Conservation (phyloP, 805 yeast species). For the Torulaspora maleeae region DNA sequence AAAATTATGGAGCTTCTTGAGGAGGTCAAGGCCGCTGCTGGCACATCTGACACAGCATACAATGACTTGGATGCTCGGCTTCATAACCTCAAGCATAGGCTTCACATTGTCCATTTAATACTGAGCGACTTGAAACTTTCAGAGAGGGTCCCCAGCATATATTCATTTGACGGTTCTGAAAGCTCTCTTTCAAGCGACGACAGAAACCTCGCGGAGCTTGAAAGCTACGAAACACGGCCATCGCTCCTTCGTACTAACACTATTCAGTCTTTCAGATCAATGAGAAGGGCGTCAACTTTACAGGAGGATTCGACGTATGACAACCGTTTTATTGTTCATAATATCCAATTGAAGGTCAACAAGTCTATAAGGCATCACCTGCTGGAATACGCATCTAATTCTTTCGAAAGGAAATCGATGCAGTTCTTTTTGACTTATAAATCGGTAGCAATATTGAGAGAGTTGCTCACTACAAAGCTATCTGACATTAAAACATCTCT, state of each 20-base stretch:
- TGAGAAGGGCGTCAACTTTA: conserved; percentile 30
- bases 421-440: conserved; percentile 45
- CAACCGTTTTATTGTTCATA: conserved; percentile 55
- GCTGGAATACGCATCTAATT: conserved; percentile 43
- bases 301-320: conserved; percentile 40
- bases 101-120: conserved; percentile 32
- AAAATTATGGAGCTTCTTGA: conserved; percentile 14
- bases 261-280: conserved; percentile 31
- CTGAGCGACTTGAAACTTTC: conserved; percentile 32
- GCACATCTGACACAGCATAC: neutral
- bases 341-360: conserved; percentile 53
- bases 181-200: conserved; percentile 10
- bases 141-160: conserved; percentile 17
- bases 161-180: conserved; percentile 20
- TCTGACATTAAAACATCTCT: conserved; percentile 18
- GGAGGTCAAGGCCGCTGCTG: neutral
- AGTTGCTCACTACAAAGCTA: conserved; percentile 30
- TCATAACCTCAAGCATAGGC: conserved; percentile 33
- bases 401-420: conserved; percentile 42
- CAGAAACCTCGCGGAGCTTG: neutral
- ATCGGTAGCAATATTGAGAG: conserved; percentile 48
- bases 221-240: neutral
- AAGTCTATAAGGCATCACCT: conserved; percentile 46
- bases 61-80: conserved; percentile 25
- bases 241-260: conserved; percentile 22